Conservation (phyloP, 2,329 filamentous ascomycete species). For the Xenosphaeropsis pyriputrescens region DNA sequence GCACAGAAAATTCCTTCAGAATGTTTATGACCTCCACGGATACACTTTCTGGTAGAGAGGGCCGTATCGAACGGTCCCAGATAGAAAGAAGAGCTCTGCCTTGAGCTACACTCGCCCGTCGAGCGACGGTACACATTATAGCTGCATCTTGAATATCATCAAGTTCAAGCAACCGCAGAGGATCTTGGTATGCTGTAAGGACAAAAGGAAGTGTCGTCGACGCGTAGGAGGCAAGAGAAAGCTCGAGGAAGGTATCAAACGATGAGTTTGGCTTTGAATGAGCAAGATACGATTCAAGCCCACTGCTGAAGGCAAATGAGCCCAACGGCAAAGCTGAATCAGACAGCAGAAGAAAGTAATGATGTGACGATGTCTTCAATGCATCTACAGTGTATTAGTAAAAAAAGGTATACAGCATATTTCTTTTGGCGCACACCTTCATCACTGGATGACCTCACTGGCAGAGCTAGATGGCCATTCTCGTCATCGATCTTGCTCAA, state of each 20-base stretch:
- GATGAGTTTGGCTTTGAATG: constrained; percentile 37
- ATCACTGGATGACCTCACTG: not conserved
- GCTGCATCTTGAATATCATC: constrained; percentile 68
- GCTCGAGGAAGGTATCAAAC: constrained; percentile 52
- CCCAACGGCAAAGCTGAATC: constrained; percentile 73
- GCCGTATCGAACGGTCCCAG: constrained; percentile 57
- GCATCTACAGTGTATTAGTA: constrained; percentile 5
- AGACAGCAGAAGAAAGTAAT: constrained; percentile 63
- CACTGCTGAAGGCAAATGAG: constrained; percentile 77
- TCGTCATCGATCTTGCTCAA: constrained; percentile 25
- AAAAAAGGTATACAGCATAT: constrained; percentile 2
- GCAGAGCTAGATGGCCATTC: not conserved
- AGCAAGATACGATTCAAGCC: constrained; percentile 68
- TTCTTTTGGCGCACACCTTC: constrained; percentile 1
- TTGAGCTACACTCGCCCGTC: constrained; percentile 61
- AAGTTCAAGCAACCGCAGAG: constrained; percentile 33
- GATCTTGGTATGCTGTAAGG: constrained; percentile 47
- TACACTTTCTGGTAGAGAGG: constrained; percentile 17
- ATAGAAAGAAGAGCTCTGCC: constrained; percentile 60
- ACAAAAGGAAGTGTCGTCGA: constrained; percentile 62
- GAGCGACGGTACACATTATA: constrained; percentile 64
- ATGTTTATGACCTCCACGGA: constrained; percentile 8
- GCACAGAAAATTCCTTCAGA: constrained; percentile 13
- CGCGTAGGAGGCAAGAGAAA: constrained; percentile 58
- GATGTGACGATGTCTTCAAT: constrained; percentile 19